These are phyloP conservation scores for Sporobolomyces phaffii DNA, from an alignment of 768 basidiomycete genomes.

Conservation along the genomic window DNA sequence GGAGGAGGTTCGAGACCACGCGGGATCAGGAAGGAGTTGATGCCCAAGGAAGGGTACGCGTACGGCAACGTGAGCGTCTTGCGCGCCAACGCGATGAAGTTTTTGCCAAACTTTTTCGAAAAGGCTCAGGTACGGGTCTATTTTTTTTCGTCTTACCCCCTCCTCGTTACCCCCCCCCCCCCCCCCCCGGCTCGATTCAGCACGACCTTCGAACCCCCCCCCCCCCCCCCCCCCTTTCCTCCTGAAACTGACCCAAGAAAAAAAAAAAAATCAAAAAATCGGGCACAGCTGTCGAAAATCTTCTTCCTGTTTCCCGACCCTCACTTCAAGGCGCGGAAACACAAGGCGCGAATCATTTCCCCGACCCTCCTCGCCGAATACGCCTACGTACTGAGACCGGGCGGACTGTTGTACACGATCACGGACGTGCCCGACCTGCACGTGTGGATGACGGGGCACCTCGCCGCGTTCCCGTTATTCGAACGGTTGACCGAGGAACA, in stretches of 20 bases:
- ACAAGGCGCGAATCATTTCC: conserved; percentile 97
- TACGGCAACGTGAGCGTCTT: conserved; percentile 77
- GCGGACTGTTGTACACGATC: conserved; percentile 96
- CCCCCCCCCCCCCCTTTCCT: too few relatives aligned
- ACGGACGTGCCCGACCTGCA: conserved; percentile 93
- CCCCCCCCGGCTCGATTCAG: too few relatives aligned
- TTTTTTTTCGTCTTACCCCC: neutral
- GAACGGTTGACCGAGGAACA: conserved; percentile 67
- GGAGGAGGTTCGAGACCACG: neutral
- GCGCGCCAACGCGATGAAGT: conserved; percentile 97
- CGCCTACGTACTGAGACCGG: conserved; percentile 81
- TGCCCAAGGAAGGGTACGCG: conserved; percentile 56
- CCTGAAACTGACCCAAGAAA: too few relatives aligned
- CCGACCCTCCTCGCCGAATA: conserved; percentile 97
- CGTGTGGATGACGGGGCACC: conserved; percentile 87
- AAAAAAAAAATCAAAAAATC: too few relatives aligned
- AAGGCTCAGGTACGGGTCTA: conserved; percentile 61
- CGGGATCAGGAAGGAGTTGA: conserved; percentile 37
- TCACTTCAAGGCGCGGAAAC: conserved; percentile 95
- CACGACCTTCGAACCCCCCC: too few relatives aligned
- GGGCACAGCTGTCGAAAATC: conserved; percentile 68
- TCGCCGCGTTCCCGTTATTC: conserved; percentile 83
- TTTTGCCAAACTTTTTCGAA: conserved; percentile 88
- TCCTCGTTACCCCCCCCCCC: neutral
- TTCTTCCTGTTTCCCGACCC: conserved; percentile 99